A percentile compares a stretch with the other conserved stretches of the same genome.
Evolutionary conservation across 495 filamentous ascomycete species (phyloP).

Genomic region (Talaromyces proteolyticus): DNA sequence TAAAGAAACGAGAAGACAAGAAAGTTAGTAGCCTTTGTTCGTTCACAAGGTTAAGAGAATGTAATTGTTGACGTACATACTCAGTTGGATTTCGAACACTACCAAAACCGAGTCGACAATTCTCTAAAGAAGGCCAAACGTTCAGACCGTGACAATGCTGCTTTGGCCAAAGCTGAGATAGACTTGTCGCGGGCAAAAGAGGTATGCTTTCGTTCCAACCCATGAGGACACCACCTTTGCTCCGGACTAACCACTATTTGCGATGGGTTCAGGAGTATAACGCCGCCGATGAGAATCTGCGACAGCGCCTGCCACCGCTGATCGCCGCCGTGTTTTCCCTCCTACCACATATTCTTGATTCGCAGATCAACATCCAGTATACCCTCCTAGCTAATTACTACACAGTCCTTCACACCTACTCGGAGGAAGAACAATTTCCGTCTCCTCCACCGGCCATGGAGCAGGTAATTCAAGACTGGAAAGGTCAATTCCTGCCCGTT

Average conservation of each 20-base stretch:
- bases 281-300: constrained; percentile 75
- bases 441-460: constrained; percentile 69
- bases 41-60: neutral
- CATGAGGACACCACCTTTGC: neutral
- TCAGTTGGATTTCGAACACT: constrained; percentile 76
- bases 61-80: constrained; percentile 1
- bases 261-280: constrained; percentile 63
- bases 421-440: constrained; percentile 62
- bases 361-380: constrained; percentile 78
- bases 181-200: constrained; percentile 64
- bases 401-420: constrained; percentile 75
- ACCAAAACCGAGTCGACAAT: constrained; percentile 66
- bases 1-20: constrained; percentile 87
- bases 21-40: constrained; percentile 47
- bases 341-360: constrained; percentile 67
- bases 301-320: constrained; percentile 67
- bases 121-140: constrained; percentile 65
- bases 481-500: constrained; percentile 55
- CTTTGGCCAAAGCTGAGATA: constrained; percentile 70
- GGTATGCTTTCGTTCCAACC: constrained; percentile 32
- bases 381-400: constrained; percentile 79
- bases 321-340: constrained; percentile 71
- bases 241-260: neutral
- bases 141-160: constrained; percentile 70
- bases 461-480: constrained; percentile 66